Evolutionary conservation across 768 basidiomycete genomes (phyloP), one percentile per base, ranked within the genome.

Genomic region (Scleroderma citrinum): DNA sequence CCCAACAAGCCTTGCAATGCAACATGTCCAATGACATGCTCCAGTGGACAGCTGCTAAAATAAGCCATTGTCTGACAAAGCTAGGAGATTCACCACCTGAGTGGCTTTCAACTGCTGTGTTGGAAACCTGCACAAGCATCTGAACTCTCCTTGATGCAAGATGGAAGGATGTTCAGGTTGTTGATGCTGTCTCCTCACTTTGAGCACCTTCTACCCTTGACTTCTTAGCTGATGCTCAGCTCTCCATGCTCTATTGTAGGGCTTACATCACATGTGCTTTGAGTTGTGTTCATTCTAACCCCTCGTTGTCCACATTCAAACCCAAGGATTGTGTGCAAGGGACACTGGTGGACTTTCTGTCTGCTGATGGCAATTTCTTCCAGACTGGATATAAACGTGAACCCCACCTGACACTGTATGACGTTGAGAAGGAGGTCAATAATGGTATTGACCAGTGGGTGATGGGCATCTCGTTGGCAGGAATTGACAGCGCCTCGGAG

Each of bases 381-480:
- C 16, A 37, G 7, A 40, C 46, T 0, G 59, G 48, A 0, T 49
- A 52, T 30, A 1, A 10, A 21, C 19, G 39, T 0, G 63, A 65
- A 2, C 52, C 63, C 4, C 13, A 44, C 5, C 5, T 59, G 45
- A 26, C 50, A 0, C 50, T 76, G 0, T 63, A 58, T 7, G 75
- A 76, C 45, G 66, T 76, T 14, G 74, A 76, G 54, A 34, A 24
- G 2, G 52, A 57, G 7, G 63, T 72, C 44, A 51, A 62, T 12
- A 47, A 65, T 13, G 49, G 51, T 17, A 57, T 76, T 2, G 66
- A 69, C 26, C 39, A 24, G 8, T 76, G 73, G 73, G 59, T 70
- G 12, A 35, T 31, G 8, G n/a, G 1, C 43, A 63, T 59, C 31
- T 39, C 3, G 17, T 3, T 16, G 8, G 26, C 11, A 0, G 5